Evolutionary conservation across 352 stramenopile genomes (phyloP).

Genomic region (Phytophthora quininea): DNA sequence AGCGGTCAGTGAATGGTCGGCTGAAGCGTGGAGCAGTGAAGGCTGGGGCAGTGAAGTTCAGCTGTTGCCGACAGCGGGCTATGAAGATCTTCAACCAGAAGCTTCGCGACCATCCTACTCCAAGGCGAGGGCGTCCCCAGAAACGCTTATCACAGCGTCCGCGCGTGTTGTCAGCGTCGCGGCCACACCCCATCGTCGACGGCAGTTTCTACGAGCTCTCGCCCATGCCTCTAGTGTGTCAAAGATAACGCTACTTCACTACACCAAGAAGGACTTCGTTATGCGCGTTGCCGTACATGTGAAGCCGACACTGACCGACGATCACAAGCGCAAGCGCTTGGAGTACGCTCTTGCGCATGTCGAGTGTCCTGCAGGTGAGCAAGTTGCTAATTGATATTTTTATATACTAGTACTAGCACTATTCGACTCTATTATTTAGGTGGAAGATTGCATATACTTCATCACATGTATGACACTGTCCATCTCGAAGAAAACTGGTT

Average conservation of each 20-base stretch:
- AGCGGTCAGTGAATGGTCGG: not conserved
- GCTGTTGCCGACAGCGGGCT: not conserved
- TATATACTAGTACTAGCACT: not conserved
- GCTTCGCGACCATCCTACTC: not conserved
- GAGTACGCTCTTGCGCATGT: constrained; percentile 5
- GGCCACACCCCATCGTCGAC: not conserved
- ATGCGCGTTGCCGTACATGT: not conserved
- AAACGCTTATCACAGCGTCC: too few relatives aligned
- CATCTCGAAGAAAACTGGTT: constrained; percentile 30
- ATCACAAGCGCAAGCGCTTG: constrained; percentile 4
- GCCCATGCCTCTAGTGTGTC: constrained; percentile 1
- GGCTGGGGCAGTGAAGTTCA: not conserved
- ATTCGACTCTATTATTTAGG: not conserved
- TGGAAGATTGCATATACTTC: constrained; percentile 5
- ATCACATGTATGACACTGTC: constrained; percentile 20
- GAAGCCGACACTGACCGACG: constrained; percentile 1
- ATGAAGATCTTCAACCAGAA: not conserved
- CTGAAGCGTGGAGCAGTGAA: not conserved
- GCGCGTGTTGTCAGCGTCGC: too few relatives aligned
- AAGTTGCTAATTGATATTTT: constrained; percentile 1
- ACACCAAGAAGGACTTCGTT: not conserved
- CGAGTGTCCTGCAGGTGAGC: not conserved
- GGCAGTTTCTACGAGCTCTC: constrained; percentile 11
- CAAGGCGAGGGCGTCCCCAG: not conserved
- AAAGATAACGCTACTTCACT: not conserved